phyloP scores from a whole-genome alignment of 1,139 yeast species.

The Candida sp. region DNA sequence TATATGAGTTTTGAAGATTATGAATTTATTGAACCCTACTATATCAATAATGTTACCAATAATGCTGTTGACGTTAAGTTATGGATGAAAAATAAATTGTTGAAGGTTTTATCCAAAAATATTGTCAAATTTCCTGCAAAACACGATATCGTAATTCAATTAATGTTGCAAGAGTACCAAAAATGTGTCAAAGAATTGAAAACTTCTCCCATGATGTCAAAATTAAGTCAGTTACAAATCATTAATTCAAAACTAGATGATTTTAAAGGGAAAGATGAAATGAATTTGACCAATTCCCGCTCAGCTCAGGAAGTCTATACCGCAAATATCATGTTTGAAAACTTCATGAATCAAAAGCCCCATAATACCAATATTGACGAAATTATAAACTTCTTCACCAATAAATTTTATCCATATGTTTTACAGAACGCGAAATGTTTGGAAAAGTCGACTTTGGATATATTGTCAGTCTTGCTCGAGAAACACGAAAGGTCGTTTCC shows the following conservation, averaged over 20 bases:
- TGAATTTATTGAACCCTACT: slow-evolving; percentile 15
- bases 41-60: slow-evolving; percentile 7
- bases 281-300: not conserved
- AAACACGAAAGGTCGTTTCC: not conserved
- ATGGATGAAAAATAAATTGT: not conserved
- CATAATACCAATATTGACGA: not conserved
- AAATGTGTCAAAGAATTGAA: not conserved
- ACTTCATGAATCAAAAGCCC: not conserved
- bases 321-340: not conserved
- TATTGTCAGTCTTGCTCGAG: not conserved
- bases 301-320: not conserved
- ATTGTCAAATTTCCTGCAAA: not conserved
- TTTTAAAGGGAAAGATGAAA: not conserved
- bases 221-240: not conserved
- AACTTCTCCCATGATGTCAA: not conserved
- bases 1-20: slow-evolving; percentile 5
- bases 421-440: not conserved
- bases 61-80: not conserved
- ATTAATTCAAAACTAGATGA: not conserved
- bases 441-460: not conserved
- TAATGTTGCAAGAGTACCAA: not conserved
- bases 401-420: slow-evolving; percentile 2
- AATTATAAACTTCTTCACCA: not conserved
- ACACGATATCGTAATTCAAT: not conserved
- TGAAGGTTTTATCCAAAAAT: not conserved